Evolutionary conservation across 2,329 filamentous ascomycete species (phyloP), one percentile per base, ranked within the genome.

Genomic region (Pseudomassariella vexata): DNA sequence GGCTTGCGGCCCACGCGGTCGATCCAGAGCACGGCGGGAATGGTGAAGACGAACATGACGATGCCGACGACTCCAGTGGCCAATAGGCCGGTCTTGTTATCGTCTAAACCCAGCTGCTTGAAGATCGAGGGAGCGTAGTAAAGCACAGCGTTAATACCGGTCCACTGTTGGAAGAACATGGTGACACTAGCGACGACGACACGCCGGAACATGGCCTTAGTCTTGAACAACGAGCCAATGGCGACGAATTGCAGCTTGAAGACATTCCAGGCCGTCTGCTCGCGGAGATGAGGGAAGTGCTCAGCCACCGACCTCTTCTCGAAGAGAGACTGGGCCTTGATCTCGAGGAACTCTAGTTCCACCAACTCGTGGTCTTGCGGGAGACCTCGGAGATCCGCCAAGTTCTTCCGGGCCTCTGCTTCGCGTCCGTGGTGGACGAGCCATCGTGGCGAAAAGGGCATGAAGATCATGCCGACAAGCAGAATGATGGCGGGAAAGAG

Each of bases 371-470:
- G 71, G 41, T 82, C 71, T 11, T 61, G 50, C 0, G 73, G 54
- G 0, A 85, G 68, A 5, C 66, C 68, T 16, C 85, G 76, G 3
- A 90, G 73, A 30, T 53, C 65, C 0, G 82, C 74, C 1, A 90
- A 66, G 1, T 79, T 75, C 8, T 53, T 52, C 11, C 74, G 72
- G 0, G 80, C 81, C 51, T 89, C 83, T 0, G 68, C 68, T 47
- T 88, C 82, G 21, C 82, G 77, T 35, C 35, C 48, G 34, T 57
- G 49, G 52, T 86, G 77, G 7, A 84, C 61, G 1, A 90, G 69
- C 82, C 82, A 88, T 44, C 85, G 70, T 0, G 85, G 85, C 0
- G 76, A 82, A 58, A 83, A 87, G 0, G 84, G 85, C 82, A 89
- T 85, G 59, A 85, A 85, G 9, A 83, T 49, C 71, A 88, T 88